Percentiles rank a stretch among this genome's conserved stretches.
phyloP scores from a whole-genome alignment of 768 basidiomycete species.

The Mrakia gelida region DNA sequence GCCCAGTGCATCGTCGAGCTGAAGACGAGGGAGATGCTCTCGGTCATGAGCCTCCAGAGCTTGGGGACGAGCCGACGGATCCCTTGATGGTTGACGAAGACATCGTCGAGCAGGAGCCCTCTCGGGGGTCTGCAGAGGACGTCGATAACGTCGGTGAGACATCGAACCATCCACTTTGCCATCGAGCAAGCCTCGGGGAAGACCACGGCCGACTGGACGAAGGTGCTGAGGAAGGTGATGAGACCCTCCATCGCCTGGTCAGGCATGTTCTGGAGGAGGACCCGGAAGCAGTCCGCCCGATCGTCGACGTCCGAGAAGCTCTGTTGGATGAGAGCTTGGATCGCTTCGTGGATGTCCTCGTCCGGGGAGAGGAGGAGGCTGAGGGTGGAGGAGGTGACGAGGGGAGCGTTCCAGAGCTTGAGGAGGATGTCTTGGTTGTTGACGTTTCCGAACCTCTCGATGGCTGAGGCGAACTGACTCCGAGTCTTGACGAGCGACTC shows the following conservation, averaged over 20 bases:
- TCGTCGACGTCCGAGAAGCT: constrained; percentile 80
- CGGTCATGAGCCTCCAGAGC: constrained; percentile 79
- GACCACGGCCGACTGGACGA: constrained; percentile 60
- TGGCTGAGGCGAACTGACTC: constrained; percentile 58
- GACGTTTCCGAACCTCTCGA: constrained; percentile 66
- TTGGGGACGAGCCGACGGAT: constrained; percentile 56
- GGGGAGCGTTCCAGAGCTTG: constrained; percentile 55
- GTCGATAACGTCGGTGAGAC: constrained; percentile 87
- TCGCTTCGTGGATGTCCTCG: constrained; percentile 65
- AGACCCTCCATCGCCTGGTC: constrained; percentile 67
- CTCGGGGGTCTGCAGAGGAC: constrained; percentile 65
- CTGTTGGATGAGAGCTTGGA: constrained; percentile 72
- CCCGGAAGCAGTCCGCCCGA: constrained; percentile 80
- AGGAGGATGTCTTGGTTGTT: constrained; percentile 51
- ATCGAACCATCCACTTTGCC: constrained; percentile 85
- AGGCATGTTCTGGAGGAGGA: constrained; percentile 64
- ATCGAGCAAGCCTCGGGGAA: constrained; percentile 70
- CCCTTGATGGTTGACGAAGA: constrained; percentile 47
- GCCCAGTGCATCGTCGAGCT: constrained; percentile 80
- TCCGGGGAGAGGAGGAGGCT: constrained; percentile 76
- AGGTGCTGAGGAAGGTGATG: constrained; percentile 61
- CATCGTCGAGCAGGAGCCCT: constrained; percentile 32
- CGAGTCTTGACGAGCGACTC: constrained; percentile 56
- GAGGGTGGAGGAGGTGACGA: constrained; percentile 59
- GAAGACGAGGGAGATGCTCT: constrained; percentile 77